Base-by-base conservation (phyloP, 108 stramenopile genomes). In the Skeletonema marinoi region DNA sequence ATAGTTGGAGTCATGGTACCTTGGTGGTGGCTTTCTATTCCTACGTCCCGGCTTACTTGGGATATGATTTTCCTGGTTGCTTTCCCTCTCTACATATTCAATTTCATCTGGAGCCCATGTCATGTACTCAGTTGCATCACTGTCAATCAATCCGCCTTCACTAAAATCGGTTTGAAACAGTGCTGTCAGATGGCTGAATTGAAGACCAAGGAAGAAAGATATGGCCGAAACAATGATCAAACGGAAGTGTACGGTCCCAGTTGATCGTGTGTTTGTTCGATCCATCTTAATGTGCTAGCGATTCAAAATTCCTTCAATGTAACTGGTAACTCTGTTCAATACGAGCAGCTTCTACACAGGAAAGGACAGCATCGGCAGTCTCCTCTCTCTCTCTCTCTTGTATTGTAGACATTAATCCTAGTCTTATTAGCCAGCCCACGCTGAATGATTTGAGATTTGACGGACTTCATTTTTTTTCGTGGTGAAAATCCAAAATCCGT, bases 131-230 rank as follows among this genome's bases (percentile, higher is more conserved):
- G 36, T 41, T 10, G 25, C 21, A 56, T 66, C 41, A 6, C 38
- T 21, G 1, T 50, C 8, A 31, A 36, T 5, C 13, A 11, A 60
- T 38, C 62, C 60, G 38, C 50, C 10, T 41, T 6, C 35, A 41
- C 4, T 67, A 61, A 48, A 69, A 7, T 48, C 54, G 2, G 35
- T 50, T 16, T 48, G 41, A 61, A 70, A 77, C 2, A 77, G 32
- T 25, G 25, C 25, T 10, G 4, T 35, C 11, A 77, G 19, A 54
- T 54, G 13, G 32, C 62, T 60, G 35, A 70, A 64, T 21, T 77
- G 76, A 54, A 77, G 48, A 3, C 76, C 76, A 56, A 77, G 38
- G 50, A 77, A 30, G 68, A 77, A 77, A 31, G 62, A 70, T 11
- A 65, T 64, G 3, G 19, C 68, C 62, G 65, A 38, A 13, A 66